Percentiles rank a stretch among this genome's conserved stretches.
These are phyloP conservation scores for Copromyces sp. DNA, from an alignment of 495 filamentous ascomycete species.

Conservation along the genomic window DNA sequence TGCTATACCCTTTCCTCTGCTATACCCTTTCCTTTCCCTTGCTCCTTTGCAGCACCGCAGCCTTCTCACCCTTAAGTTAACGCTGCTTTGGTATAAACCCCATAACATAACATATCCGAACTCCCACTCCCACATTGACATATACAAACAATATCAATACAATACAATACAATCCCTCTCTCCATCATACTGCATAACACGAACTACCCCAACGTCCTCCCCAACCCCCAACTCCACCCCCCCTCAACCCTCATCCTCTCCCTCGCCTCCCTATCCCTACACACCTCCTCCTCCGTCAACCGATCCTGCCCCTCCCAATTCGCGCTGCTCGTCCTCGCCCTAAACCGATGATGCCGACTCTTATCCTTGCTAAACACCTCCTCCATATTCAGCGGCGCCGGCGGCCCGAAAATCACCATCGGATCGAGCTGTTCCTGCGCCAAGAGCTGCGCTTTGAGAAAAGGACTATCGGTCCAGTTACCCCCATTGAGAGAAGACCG, in stretches of 20 bases:
- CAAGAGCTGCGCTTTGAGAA: constrained; percentile 55
- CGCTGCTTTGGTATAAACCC: neutral
- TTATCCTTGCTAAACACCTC: constrained; percentile 84
- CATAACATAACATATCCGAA: neutral
- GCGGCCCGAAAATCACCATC: constrained; percentile 80
- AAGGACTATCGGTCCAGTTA: constrained; percentile 75
- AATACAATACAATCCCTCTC: neutral
- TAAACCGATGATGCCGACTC: constrained; percentile 72
- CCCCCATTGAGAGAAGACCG: constrained; percentile 30
- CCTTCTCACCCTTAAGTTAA: too few relatives aligned
- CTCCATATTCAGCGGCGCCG: constrained; percentile 79
- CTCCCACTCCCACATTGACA: neutral
- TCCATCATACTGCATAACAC: neutral
- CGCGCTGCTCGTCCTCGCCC: constrained; percentile 80
- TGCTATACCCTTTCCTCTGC: neutral
- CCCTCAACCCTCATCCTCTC: constrained; percentile 74
- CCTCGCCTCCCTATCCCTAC: constrained; percentile 67
- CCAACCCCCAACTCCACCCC: constrained; percentile 65
- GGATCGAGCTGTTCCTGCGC: constrained; percentile 77
- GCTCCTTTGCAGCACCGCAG: neutral
- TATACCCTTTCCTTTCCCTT: neutral
- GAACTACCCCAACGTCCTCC: neutral
- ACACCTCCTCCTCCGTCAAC: constrained; percentile 80
- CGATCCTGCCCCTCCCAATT: constrained; percentile 85
- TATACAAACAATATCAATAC: neutral